Conservation (phyloP, 257 asterid genomes). For the Solanum lycopersicoides region DNA sequence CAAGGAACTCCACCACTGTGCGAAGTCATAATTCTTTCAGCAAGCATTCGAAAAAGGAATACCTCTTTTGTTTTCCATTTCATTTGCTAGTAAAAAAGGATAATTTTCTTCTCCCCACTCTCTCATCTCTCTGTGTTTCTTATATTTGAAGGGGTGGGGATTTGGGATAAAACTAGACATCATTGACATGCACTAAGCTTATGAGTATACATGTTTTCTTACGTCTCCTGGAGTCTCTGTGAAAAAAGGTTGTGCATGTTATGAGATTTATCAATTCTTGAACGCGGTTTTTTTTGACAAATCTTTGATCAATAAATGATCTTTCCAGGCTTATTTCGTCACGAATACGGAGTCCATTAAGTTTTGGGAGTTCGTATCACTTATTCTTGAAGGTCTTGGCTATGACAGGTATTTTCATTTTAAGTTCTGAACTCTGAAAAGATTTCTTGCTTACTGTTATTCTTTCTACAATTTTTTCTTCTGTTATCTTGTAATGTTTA, state of each 20-base stretch:
- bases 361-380: constrained; percentile 91
- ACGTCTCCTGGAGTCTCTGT: neutral
- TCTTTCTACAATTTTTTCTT: neutral
- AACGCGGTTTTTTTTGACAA: neutral
- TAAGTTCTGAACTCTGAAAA: neutral
- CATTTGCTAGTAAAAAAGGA: neutral
- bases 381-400: constrained; percentile 93
- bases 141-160: neutral
- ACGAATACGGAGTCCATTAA: constrained; percentile 81
- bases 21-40: neutral
- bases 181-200: neutral
- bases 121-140: neutral
- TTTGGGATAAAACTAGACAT: neutral
- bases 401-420: constrained; percentile 53
- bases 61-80: neutral
- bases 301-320: constrained; percentile 1
- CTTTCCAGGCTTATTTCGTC: constrained; percentile 88
- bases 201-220: neutral
- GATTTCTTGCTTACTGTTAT: neutral
- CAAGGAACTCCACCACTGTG: neutral
- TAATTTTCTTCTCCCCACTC: neutral
- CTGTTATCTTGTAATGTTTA: neutral
- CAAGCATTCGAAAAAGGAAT: neutral
- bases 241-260: neutral
- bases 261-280: neutral